Evolutionary conservation across 2,329 filamentous ascomycete species (phyloP).

Genomic region (Dactylonectria macrodidyma): DNA sequence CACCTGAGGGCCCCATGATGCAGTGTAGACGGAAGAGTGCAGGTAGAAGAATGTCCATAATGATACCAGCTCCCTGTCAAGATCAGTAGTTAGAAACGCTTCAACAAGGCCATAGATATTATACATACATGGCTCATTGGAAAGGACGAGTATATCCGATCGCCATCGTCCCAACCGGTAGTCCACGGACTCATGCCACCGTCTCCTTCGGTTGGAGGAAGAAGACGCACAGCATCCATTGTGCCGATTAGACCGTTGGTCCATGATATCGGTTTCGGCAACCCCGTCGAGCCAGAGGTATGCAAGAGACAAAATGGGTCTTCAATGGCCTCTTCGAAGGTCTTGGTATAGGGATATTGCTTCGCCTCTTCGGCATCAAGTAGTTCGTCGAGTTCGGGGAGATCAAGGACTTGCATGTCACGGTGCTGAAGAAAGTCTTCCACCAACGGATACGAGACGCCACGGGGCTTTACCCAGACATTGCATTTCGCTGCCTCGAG

Average conservation of each 20-base stretch:
- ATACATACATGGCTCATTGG: constrained; percentile 54
- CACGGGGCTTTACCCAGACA: constrained; percentile 48
- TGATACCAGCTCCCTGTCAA: constrained; percentile 56
- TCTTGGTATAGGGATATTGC: constrained; percentile 50
- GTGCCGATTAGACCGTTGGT: constrained; percentile 52
- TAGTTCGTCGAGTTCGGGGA: constrained; percentile 50
- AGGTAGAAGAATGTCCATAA: constrained; percentile 59
- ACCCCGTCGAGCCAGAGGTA: constrained; percentile 60
- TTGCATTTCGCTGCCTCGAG: constrained; percentile 51
- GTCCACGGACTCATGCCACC: constrained; percentile 48
- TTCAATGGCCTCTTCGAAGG: constrained; percentile 50
- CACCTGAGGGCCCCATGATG: constrained; percentile 52
- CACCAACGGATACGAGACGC: constrained; percentile 36
- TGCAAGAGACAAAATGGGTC: constrained; percentile 58
- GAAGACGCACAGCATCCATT: constrained; percentile 55
- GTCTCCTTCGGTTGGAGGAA: constrained; percentile 52
- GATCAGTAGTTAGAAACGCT: neutral
- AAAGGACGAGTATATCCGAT: constrained; percentile 54
- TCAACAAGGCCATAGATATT: neutral
- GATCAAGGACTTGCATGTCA: constrained; percentile 46
- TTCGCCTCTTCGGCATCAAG: constrained; percentile 34
- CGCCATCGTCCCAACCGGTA: constrained; percentile 46
- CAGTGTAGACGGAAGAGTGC: constrained; percentile 54
- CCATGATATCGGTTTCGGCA: constrained; percentile 58
- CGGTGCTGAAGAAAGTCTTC: constrained; percentile 43